Conservation (phyloP, 176 grass and related monocot species). For the Eleusine indica region DNA sequence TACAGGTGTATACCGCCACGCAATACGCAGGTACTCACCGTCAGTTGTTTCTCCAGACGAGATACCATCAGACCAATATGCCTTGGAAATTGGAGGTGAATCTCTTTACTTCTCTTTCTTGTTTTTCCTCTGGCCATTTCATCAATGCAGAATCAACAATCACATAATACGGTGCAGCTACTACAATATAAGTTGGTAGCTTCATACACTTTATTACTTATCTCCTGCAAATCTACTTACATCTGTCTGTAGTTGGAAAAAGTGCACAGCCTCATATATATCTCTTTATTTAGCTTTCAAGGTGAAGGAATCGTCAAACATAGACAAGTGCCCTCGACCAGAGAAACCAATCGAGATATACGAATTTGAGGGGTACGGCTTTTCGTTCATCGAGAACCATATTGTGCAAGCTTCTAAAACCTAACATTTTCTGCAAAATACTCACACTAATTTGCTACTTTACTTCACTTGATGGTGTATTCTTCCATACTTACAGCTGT, state of each 20-base stretch:
- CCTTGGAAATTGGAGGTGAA: slow-evolving; percentile 72
- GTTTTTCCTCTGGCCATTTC: not conserved
- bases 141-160: not conserved
- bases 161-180: not conserved
- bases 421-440: slow-evolving; percentile 4
- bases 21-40: slow-evolving; percentile 62
- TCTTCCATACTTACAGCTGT: slow-evolving; percentile 59
- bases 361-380: slow-evolving; percentile 83
- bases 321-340: slow-evolving; percentile 64
- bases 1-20: not conserved
- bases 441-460: slow-evolving; percentile 25
- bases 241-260: not conserved
- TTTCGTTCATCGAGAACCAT: slow-evolving; percentile 1
- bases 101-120: not conserved
- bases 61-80: slow-evolving; percentile 69
- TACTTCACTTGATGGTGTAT: slow-evolving; percentile 30
- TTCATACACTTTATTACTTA: not conserved
- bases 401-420: not conserved
- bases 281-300: slow-evolving; percentile 55
- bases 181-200: not conserved
- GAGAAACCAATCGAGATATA: slow-evolving; percentile 93
- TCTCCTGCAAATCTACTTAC: not conserved
- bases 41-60: slow-evolving; percentile 64
- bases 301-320: slow-evolving; percentile 88
- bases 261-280: not conserved